A percentile compares a stretch with the other conserved stretches of the same genome.
Evolutionary conservation across 2,329 filamentous ascomycete species (phyloP).

Genomic region (Parastagonospora avenae): DNA sequence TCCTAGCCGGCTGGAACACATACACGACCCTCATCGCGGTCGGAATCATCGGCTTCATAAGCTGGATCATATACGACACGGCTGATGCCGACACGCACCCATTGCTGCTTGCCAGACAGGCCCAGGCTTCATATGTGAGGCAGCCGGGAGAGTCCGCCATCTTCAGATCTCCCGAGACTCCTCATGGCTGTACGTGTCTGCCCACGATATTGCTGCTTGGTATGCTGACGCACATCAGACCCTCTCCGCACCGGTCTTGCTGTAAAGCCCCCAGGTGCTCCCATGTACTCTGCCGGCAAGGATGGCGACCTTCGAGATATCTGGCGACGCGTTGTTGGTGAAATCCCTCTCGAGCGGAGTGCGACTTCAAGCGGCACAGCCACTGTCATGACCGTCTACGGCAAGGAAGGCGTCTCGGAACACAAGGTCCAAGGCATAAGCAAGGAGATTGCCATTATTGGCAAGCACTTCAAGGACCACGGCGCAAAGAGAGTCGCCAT

Average conservation of each 20-base stretch:
- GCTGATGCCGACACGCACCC: conserved; percentile 91
- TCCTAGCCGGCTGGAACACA: conserved; percentile 80
- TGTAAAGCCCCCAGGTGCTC: conserved; percentile 78
- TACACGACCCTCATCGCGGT: conserved; percentile 76
- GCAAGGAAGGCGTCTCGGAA: conserved; percentile 74
- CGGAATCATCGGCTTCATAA: conserved; percentile 68
- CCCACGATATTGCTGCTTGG: background rate
- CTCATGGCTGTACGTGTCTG: conserved; percentile 67
- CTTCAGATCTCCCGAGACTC: conserved; percentile 82
- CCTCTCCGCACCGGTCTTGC: conserved; percentile 56
- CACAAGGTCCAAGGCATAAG: conserved; percentile 74
- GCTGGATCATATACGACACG: conserved; percentile 72
- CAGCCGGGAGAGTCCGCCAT: conserved; percentile 83
- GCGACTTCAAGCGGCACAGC: conserved; percentile 68
- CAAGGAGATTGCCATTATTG: conserved; percentile 85
- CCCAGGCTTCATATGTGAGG: conserved; percentile 76
- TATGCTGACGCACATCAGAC: conserved; percentile 34
- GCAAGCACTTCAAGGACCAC: conserved; percentile 73
- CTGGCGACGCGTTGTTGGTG: conserved; percentile 76
- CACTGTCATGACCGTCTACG: conserved; percentile 78
- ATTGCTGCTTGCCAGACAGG: conserved; percentile 85
- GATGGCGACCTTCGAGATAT: conserved; percentile 91
- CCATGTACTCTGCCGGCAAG: conserved; percentile 81
- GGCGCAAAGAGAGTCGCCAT: conserved; percentile 77
- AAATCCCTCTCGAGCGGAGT: conserved; percentile 67